Percentiles rank a stretch among this genome's conserved stretches.
Conservation (phyloP, 768 basidiomycete genomes). For the Leccinum obscurum region DNA sequence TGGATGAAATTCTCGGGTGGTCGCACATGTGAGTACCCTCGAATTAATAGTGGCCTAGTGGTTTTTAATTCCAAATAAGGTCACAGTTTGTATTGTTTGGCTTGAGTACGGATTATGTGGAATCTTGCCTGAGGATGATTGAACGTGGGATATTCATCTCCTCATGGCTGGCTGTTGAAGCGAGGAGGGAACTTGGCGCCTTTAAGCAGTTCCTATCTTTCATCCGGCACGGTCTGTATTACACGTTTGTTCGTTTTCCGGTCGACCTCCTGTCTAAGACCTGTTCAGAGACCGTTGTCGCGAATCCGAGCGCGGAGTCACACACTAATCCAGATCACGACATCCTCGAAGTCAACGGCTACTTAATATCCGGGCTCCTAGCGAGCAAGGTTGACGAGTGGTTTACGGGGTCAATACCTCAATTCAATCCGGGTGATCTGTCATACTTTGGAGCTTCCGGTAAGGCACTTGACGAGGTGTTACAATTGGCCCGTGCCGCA, state of each 20-base stretch:
- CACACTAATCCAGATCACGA: constrained; percentile 57
- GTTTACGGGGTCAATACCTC: constrained; percentile 61
- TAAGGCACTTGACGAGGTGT: constrained; percentile 35
- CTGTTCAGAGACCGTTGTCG: constrained; percentile 46
- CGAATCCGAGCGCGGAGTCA: constrained; percentile 53
- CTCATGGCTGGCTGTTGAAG: constrained; percentile 66
- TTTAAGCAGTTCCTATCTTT: constrained; percentile 82
- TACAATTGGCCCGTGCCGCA: constrained; percentile 50
- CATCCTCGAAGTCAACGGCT: constrained; percentile 77
- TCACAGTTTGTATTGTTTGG: constrained; percentile 57
- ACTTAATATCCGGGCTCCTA: constrained; percentile 69
- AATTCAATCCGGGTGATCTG: constrained; percentile 35
- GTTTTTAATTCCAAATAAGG: constrained; percentile 39
- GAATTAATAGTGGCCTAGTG: constrained; percentile 11
- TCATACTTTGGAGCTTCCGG: constrained; percentile 25
- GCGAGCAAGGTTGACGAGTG: constrained; percentile 74
- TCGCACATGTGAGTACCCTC: constrained; percentile 56
- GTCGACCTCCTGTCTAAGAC: constrained; percentile 19
- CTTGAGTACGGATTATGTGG: constrained; percentile 50
- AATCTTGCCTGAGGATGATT: constrained; percentile 51
- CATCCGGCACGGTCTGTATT: constrained; percentile 65
- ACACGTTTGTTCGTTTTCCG: constrained; percentile 8
- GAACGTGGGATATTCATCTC: constrained; percentile 61
- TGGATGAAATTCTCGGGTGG: constrained; percentile 83
- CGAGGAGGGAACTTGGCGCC: constrained; percentile 64